Evolutionary conservation across 208 protist genomes (phyloP), one percentile per base, ranked within the genome.

Genomic region (Acanthamoeba triangularis): DNA sequence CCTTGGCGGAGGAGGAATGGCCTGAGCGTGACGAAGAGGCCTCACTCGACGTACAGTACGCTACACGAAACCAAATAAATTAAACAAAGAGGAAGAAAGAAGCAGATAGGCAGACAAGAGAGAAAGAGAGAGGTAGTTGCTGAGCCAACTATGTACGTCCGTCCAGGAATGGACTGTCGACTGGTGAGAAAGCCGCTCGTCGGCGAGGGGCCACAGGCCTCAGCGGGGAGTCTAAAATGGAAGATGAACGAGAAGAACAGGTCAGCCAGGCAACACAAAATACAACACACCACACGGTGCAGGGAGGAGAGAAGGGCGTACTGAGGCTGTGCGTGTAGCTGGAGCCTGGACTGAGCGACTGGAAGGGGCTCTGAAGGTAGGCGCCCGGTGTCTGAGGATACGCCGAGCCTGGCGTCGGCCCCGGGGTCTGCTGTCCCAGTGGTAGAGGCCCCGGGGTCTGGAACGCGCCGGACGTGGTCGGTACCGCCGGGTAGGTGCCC

Each of bases 301-400:
- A n/a, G n/a, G 35, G 35, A 7, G n/a, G 28, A 37, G n/a, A 16
- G 65, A 54, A 11, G 44, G 52, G 37, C 74, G 74, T 25, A 84
- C 74, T 44, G 44, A 84, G 8, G 33, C 44, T 84, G 74, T 44
- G 74, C 18, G 7, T 84, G 74, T 84, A 84, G 74, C n/a, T 84
- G 35, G 74, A 84, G 7, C 74, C 18, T 1, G 74, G 74, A 8
- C 37, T 84, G 74, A 84, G 33, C 18, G 11, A 10, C 8, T 30
- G 11, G 74, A 52, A 84, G 41, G 74, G 44, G 25, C 13, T 84
- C 41, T n/a, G 37, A 16, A 37, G 37, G 44, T 30, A 54, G 4
- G 74, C n/a, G 10, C 25, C 18, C 23, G 37, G 41, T 5, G 74
- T 44, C 41, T 11, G 37, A 84, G 74, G 35, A 30, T 28, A 10